phyloP scores from a whole-genome alignment of 495 filamentous ascomycete species.

The Neurospora tetrasperma region DNA sequence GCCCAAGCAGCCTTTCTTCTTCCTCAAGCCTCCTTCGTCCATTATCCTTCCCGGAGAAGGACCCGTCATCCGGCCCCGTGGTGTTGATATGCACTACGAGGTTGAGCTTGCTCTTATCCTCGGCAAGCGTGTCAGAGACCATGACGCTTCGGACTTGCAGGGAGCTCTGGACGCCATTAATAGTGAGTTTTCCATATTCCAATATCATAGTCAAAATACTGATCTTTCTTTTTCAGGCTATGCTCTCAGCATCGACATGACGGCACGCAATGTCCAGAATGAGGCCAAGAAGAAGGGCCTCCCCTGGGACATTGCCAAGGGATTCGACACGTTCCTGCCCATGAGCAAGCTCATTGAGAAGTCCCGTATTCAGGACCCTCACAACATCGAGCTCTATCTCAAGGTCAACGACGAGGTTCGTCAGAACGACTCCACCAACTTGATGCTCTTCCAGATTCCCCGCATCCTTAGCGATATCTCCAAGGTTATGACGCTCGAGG shows the following conservation, averaged over 20 bases:
- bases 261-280: constrained; percentile 83
- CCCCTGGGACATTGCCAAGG: constrained; percentile 94
- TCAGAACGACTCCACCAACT: constrained; percentile 74
- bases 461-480: constrained; percentile 80
- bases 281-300: constrained; percentile 93
- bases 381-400: constrained; percentile 75
- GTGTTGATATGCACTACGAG: constrained; percentile 85
- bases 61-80: constrained; percentile 72
- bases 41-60: constrained; percentile 69
- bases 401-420: constrained; percentile 61
- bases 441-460: constrained; percentile 93
- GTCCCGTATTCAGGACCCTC: constrained; percentile 70
- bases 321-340: constrained; percentile 94
- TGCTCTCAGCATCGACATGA: constrained; percentile 85
- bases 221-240: constrained; percentile 41
- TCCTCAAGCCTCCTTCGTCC: constrained; percentile 83
- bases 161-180: constrained; percentile 52
- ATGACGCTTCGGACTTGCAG: constrained; percentile 54
- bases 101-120: constrained; percentile 87
- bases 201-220: not conserved
- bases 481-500: constrained; percentile 84
- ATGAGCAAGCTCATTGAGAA: constrained; percentile 70
- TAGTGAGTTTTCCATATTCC: constrained; percentile 25
- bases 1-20: constrained; percentile 95
- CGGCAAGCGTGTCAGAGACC: constrained; percentile 63